Evolutionary conservation across 352 stramenopile genomes (phyloP).

Genomic region (Phytopythium cucurbitacearum): DNA sequence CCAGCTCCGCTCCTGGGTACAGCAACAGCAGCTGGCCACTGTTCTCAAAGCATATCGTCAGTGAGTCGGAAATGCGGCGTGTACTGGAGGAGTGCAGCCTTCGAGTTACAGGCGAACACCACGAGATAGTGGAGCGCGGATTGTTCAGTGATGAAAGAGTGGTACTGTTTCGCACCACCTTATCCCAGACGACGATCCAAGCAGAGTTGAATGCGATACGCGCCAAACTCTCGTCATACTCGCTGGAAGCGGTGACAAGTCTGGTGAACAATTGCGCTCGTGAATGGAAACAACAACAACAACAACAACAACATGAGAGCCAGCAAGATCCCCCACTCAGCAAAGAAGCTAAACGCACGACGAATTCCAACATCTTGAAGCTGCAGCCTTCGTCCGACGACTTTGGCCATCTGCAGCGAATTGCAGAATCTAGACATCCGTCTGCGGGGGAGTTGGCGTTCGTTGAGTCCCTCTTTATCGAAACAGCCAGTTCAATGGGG

Average conservation of each 20-base stretch:
- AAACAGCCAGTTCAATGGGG: constrained; percentile 33
- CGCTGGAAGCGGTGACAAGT: constrained; percentile 13
- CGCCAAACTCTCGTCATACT: constrained; percentile 46
- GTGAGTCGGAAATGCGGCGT: constrained; percentile 35
- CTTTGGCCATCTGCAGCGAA: constrained; percentile 49
- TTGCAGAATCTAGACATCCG: constrained; percentile 43
- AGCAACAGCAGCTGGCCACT: constrained; percentile 42
- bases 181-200: constrained; percentile 30
- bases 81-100: constrained; percentile 57
- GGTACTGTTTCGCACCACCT: constrained; percentile 17
- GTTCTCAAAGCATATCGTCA: constrained; percentile 40
- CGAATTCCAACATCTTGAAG: background rate
- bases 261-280: background rate
- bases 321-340: background rate
- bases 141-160: background rate
- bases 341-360: too few species aligned
- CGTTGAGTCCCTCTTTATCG: constrained; percentile 56
- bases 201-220: constrained; percentile 36
- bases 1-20: constrained; percentile 28
- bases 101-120: constrained; percentile 37
- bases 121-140: constrained; percentile 33
- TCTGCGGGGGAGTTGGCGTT: constrained; percentile 63
- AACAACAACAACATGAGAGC: background rate
- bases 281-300: too few species aligned
- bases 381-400: constrained; percentile 34